phyloP scores from a whole-genome alignment of 2,329 filamentous ascomycete species.

The Ceratocystis variospora region DNA sequence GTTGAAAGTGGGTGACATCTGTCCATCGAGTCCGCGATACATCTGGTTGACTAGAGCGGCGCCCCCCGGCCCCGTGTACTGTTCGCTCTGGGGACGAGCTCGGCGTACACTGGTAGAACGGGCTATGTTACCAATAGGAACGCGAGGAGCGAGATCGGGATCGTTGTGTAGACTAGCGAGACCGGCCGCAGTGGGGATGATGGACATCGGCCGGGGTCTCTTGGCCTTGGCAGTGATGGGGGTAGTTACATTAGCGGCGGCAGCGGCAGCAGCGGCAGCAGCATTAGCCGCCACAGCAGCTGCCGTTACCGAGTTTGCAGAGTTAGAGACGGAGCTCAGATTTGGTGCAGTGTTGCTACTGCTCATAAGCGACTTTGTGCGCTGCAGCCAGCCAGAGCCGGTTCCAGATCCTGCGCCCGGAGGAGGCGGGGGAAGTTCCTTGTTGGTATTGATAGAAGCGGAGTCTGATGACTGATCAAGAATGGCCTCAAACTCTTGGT shows the following conservation, averaged over 20 bases:
- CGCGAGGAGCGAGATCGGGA: slow-evolving; percentile 60
- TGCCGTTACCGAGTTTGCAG: slow-evolving; percentile 29
- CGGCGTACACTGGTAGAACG: slow-evolving; percentile 42
- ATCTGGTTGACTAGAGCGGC: slow-evolving; percentile 68
- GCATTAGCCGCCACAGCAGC: slow-evolving; percentile 3
- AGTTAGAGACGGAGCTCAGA: slow-evolving; percentile 29
- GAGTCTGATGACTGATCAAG: slow-evolving; percentile 61
- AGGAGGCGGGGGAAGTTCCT: slow-evolving; percentile 67
- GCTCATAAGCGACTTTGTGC: slow-evolving; percentile 37
- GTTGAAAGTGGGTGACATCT: slow-evolving; percentile 45
- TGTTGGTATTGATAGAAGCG: slow-evolving; percentile 45
- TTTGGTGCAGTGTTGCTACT: slow-evolving; percentile 33
- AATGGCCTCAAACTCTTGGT: slow-evolving; percentile 90
- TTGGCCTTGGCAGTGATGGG: slow-evolving; percentile 29
- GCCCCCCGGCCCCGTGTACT: slow-evolving; percentile 40
- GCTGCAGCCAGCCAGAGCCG: slow-evolving; percentile 41
- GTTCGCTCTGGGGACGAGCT: slow-evolving; percentile 48
- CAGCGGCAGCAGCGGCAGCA: slow-evolving; percentile 12
- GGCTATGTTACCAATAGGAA: slow-evolving; percentile 50
- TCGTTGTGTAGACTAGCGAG: slow-evolving; percentile 40
- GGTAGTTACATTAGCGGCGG: slow-evolving; percentile 20
- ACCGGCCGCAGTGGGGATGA: slow-evolving; percentile 33
- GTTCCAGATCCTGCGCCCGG: slow-evolving; percentile 26
- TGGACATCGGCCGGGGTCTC: slow-evolving; percentile 41
- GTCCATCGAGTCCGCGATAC: slow-evolving; percentile 61